Evolutionary conservation across 1,284 basidiomycete genomes (phyloP).

Genomic region (Cystobasidium slooffiae): DNA sequence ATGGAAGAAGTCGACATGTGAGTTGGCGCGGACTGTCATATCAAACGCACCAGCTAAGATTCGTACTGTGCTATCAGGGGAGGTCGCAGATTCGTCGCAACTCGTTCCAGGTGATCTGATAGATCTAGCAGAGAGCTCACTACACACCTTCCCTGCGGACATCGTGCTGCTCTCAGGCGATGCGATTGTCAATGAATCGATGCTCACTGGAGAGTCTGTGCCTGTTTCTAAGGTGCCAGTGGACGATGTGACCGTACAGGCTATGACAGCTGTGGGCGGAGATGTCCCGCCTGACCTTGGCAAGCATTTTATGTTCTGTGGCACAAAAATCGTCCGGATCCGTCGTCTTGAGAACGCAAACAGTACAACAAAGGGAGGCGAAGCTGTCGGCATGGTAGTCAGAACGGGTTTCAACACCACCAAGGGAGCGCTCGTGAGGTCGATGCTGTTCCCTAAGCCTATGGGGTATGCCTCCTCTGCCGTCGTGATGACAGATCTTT

Average conservation of each 20-base stretch:
- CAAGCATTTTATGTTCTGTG: constrained; percentile 87
- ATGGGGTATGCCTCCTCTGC: constrained; percentile 64
- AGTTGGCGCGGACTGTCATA: constrained; percentile 54
- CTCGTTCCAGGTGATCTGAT: constrained; percentile 93
- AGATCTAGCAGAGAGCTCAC: constrained; percentile 77
- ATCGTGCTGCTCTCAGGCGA: constrained; percentile 91
- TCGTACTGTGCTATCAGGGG: neutral
- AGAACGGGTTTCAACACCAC: constrained; percentile 96
- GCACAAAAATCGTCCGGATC: constrained; percentile 91
- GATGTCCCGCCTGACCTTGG: constrained; percentile 73
- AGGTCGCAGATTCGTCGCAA: constrained; percentile 71
- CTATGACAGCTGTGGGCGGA: constrained; percentile 48
- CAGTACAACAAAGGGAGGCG: constrained; percentile 51
- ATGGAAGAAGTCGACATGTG: constrained; percentile 64
- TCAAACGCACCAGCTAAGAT: constrained; percentile 50
- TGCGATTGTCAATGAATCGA: constrained; percentile 97
- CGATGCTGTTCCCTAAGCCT: constrained; percentile 98
- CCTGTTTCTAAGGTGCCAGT: constrained; percentile 85
- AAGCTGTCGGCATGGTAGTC: constrained; percentile 84
- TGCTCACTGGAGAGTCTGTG: constrained; percentile 95
- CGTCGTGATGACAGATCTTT: constrained; percentile 66
- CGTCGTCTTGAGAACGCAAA: constrained; percentile 65
- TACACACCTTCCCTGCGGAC: constrained; percentile 85
- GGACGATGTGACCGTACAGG: constrained; percentile 45
- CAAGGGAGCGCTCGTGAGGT: constrained; percentile 91